Evolutionary conservation across 176 grass and related monocot genomes (phyloP), one percentile per base, ranked within the genome.

Genomic region (Cocos nucifera): DNA sequence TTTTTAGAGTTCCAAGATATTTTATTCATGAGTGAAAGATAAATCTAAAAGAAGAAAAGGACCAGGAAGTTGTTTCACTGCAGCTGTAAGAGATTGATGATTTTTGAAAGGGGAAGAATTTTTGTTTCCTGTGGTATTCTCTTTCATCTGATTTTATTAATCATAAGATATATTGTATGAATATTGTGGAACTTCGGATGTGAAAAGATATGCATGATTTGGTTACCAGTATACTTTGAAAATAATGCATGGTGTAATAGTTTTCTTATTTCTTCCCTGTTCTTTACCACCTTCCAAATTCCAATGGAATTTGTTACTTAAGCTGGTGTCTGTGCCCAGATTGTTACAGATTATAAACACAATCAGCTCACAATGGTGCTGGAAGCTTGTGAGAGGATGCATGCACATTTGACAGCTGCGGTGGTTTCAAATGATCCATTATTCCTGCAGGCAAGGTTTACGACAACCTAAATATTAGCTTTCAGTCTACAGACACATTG

Each of bases 371-470:
- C 71, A 0, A 62, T 80, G 55, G 93, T 98, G 58, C 75, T 98
- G 66, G 84, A 92, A 75, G 81, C 81, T 29, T 92, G 76, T 39
- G 87, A 92, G 76, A 88, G 81, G 60, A 92, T 88, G 87, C 83
- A 92, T 49, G 87, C 87, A 0, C 87, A 92, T 86, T 82, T 98
- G 53, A 92, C 93, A 4, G 87, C 93, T 73, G 93, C 93, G 2
- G 84, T 98, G 61, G 87, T 98, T 69, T 98, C 93, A 68, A 98
- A 98, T 25, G 82, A 98, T 56, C 77, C 73, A 1, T 73, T 98
- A 20, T 92, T 98, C 73, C 69, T 98, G 61, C 87, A 98, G 82
- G 93, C 63, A 89, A 78, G 71, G 75, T 58, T 79, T 1, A 19
- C 14, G 50, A 62, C 18, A 21, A 35, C 58, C 69, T 53, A 18